Percentiles rank a stretch among this genome's conserved stretches.
phyloP scores from a whole-genome alignment of 176 grass and related monocot species.

The Tuctoria greenei region DNA sequence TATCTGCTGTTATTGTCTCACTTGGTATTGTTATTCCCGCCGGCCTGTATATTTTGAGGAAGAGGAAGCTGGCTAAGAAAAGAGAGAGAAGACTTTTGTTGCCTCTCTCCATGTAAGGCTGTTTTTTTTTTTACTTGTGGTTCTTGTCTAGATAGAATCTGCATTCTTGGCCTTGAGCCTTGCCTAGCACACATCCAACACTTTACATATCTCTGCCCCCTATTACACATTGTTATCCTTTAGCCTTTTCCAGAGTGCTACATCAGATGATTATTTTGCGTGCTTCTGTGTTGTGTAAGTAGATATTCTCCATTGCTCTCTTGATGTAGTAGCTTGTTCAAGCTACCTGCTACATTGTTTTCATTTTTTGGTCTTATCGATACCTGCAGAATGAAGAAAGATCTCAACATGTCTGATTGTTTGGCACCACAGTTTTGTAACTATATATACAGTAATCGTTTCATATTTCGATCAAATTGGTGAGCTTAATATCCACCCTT shows the following conservation, averaged over 20 bases:
- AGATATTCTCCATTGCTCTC: slow-evolving; percentile 22
- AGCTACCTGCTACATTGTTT: neutral
- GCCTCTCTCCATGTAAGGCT: slow-evolving; percentile 88
- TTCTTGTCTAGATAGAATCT: slow-evolving; percentile 43
- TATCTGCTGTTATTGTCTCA: slow-evolving; percentile 77
- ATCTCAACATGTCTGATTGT: neutral
- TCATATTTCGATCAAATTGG: slow-evolving; percentile 16
- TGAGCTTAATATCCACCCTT: slow-evolving; percentile 1
- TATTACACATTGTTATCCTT: slow-evolving; percentile 26
- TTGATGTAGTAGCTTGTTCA: slow-evolving; percentile 6
- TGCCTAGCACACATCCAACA: slow-evolving; percentile 23
- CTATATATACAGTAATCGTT: slow-evolving; percentile 9
- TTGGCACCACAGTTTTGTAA: slow-evolving; percentile 25
- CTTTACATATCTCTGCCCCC: slow-evolving; percentile 25
- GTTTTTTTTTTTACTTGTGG: slow-evolving; percentile 36
- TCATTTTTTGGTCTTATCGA: neutral
- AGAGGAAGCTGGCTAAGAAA: slow-evolving; percentile 87
- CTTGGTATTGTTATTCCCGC: slow-evolving; percentile 81
- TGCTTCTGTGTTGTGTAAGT: slow-evolving; percentile 27
- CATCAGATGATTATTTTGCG: slow-evolving; percentile 30
- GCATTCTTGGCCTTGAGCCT: slow-evolving; percentile 37
- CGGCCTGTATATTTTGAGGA: slow-evolving; percentile 79
- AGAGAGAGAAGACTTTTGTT: slow-evolving; percentile 87
- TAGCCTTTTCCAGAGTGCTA: slow-evolving; percentile 28
- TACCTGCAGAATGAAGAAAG: slow-evolving; percentile 13